Percentiles rank a stretch among this genome's conserved stretches.
These are phyloP conservation scores for Nakaseomyces sp. DNA, from an alignment of 1,139 yeast genomes.

Conservation along the genomic window DNA sequence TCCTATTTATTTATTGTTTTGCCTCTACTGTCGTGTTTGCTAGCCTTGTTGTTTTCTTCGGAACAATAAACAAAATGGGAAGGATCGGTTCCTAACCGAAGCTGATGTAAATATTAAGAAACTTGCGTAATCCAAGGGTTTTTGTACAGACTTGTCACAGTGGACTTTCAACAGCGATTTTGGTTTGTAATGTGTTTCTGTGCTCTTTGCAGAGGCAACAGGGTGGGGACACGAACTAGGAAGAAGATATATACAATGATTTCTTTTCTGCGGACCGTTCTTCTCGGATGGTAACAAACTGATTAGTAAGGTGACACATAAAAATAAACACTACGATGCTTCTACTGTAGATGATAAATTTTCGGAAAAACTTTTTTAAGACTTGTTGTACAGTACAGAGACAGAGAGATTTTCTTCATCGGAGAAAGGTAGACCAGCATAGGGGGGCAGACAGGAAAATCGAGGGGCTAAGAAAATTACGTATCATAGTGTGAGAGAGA, in stretches of 20 bases:
- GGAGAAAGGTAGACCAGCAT: background rate
- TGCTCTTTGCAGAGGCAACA: background rate
- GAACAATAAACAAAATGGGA: background rate
- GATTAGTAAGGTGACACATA: conserved; percentile 1
- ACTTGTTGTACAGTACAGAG: background rate
- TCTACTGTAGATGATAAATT: background rate
- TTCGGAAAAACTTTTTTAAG: background rate
- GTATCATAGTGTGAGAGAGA: no score
- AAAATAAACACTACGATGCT: background rate
- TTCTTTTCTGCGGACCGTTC: background rate
- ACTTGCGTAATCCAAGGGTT: background rate
- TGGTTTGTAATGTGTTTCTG: background rate
- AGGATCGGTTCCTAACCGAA: background rate
- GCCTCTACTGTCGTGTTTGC: background rate
- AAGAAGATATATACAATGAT: background rate
- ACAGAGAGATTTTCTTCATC: background rate
- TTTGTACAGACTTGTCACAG: background rate
- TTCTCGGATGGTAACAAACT: background rate
- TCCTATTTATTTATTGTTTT: background rate
- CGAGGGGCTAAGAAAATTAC: background rate
- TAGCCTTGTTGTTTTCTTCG: background rate
- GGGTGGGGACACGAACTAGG: background rate
- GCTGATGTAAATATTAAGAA: no score
- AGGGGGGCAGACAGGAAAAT: background rate
- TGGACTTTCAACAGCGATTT: background rate